Base-by-base conservation (phyloP, 148 eudicot species). In the Rhododendron mucronatum region DNA sequence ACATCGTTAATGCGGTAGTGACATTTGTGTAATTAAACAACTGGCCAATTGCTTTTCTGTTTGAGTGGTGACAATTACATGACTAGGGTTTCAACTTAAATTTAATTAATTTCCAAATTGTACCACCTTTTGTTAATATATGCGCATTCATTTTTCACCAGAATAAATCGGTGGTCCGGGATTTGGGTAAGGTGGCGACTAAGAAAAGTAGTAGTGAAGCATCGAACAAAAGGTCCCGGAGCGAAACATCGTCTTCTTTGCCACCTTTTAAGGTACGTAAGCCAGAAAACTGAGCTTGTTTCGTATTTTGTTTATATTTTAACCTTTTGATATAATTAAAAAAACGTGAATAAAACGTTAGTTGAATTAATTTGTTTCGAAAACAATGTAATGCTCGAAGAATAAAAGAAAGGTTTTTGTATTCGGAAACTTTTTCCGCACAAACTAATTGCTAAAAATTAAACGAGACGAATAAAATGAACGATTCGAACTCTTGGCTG, bases 211-310 rank as follows among this genome's bases (percentile, higher is more conserved):
- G 80, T 82, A 44, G 86, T 28, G 97, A 93, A 82, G 63, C 90
- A 77, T 92, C 95, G 47, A 92, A 77, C 59, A 95, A 97, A 84
- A 91, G 99, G 85, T 74, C 93, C 1, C 86, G 99, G 84, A 93
- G 59, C 59, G 98, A 95, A 80, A 88, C 93, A 65, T 83, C 98
- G 41, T 88, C 99, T 55, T 89, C 96, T 79, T 87, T 97, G 90
- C 98, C 99, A 87, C 94, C 99, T 87, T 94, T 94, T 87, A 97
- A 97, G 98, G 99, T 95, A 88, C 80, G 37, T 30, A 3, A 12
- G 26, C 13, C 13, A 67, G 6, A 67, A 2, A 3, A 23, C 23
- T 23, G 28, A 61, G 3, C 69, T 23, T 61, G 4, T 23, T 61
- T 7, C 69, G 10, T 6, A 61, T 61, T 1, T 61, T 2, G 11